Evolutionary conservation across 73 alveolate species (phyloP).

Genomic region (Durusdinium trenchii): DNA sequence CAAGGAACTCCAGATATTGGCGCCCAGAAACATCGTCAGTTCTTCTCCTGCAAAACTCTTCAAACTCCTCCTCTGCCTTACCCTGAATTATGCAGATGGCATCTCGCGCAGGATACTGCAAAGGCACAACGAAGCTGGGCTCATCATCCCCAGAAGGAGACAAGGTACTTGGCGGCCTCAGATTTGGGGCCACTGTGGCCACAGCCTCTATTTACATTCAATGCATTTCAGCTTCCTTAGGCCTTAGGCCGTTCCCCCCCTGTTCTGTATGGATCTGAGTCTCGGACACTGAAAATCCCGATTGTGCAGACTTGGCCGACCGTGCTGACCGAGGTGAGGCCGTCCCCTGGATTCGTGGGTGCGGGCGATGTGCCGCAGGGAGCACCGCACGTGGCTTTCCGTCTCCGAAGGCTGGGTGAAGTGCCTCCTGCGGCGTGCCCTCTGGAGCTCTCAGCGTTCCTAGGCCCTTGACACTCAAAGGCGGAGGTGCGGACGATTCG

Average conservation of each 20-base stretch:
- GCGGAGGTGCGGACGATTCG: not conserved
- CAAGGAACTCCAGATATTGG: conserved; percentile 33
- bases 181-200: not conserved
- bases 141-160: conserved; percentile 21
- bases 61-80: conserved; percentile 54
- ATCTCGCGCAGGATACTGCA: conserved; percentile 70
- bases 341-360: not conserved
- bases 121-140: conserved; percentile 57
- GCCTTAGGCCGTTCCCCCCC: too few species aligned
- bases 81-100: conserved; percentile 14
- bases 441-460: not conserved
- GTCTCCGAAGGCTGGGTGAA: conserved; percentile 37
- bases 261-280: not conserved
- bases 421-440: not conserved
- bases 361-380: not conserved
- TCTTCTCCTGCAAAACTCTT: not conserved
- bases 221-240: too few species aligned
- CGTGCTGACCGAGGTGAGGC: not conserved
- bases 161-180: not conserved
- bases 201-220: too few species aligned
- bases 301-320: conserved; percentile 1
- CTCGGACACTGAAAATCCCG: conserved; percentile 28
- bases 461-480: conserved; percentile 47
- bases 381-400: not conserved
- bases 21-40: conserved; percentile 1